Conservation (phyloP, 2,329 filamentous ascomycete species). For the Trichoderma sp. region DNA sequence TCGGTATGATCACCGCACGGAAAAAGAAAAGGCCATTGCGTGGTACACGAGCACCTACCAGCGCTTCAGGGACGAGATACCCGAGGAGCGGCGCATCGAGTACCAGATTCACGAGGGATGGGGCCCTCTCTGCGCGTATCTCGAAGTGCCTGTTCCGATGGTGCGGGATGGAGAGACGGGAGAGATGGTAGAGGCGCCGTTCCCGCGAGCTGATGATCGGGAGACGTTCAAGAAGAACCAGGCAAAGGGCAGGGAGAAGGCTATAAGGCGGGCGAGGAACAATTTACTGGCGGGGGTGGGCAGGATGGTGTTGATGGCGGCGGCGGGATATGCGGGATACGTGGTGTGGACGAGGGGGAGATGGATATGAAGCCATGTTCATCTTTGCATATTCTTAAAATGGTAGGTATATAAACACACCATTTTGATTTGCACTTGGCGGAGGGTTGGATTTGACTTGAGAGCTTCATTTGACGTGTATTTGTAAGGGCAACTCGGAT, state of each 20-base stretch:
- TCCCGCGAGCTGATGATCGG: conserved; percentile 39
- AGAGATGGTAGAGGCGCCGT: conserved; percentile 37
- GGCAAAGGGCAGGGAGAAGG: conserved; percentile 22
- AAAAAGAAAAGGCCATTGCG: conserved; percentile 42
- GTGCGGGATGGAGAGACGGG: conserved; percentile 37
- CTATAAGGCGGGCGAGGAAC: conserved; percentile 31
- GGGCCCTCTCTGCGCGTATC: conserved; percentile 44
- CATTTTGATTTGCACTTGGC: no score
- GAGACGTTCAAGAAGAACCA: conserved; percentile 30
- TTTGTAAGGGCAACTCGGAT: background rate
- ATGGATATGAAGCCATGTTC: background rate
- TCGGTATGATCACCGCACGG: conserved; percentile 37
- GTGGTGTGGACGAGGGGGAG: conserved; percentile 33
- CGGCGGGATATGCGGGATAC: conserved; percentile 37
- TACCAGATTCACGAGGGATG: conserved; percentile 45
- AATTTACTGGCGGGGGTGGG: conserved; percentile 33
- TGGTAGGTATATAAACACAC: background rate
- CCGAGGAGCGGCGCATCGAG: conserved; percentile 41
- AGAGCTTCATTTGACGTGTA: no score
- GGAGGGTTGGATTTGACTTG: no score
- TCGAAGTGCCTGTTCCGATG: conserved; percentile 42
- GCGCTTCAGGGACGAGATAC: conserved; percentile 40
- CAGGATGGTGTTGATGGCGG: conserved; percentile 26
- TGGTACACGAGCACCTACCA: conserved; percentile 43
- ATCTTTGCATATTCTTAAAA: background rate